Conservation (phyloP, 2,329 filamentous ascomycete species). For the Teratosphaeria gauchensis region DNA sequence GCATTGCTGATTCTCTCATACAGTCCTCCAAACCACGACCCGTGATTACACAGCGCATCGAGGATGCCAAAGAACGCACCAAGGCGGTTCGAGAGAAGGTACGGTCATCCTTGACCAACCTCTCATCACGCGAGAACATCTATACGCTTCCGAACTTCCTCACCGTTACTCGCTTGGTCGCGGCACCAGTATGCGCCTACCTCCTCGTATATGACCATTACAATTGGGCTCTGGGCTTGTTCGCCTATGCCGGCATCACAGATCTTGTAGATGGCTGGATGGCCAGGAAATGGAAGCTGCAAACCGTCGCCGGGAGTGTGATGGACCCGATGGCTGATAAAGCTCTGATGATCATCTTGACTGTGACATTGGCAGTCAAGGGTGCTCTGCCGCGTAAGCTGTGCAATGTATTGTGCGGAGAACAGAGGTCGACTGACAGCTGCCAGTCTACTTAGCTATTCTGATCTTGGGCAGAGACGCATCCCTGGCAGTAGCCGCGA, state of each 20-base stretch:
- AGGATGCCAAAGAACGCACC: slow-evolving; percentile 19
- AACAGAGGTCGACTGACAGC: background rate
- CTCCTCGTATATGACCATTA: slow-evolving; percentile 77
- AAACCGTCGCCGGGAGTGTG: slow-evolving; percentile 89
- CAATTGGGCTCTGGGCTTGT: slow-evolving; percentile 69
- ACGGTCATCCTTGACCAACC: slow-evolving; percentile 20
- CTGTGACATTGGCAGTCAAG: slow-evolving; percentile 73
- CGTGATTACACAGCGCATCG: slow-evolving; percentile 11
- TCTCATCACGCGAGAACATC: slow-evolving; percentile 68
- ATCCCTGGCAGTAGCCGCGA: slow-evolving; percentile 70
- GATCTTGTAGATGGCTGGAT: slow-evolving; percentile 93
- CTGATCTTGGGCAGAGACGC: slow-evolving; percentile 86
- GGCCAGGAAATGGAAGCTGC: slow-evolving; percentile 73
- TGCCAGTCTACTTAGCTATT: slow-evolving; percentile 69
- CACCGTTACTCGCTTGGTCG: slow-evolving; percentile 73
- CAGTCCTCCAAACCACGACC: slow-evolving; percentile 4
- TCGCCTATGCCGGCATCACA: slow-evolving; percentile 83
- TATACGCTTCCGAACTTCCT: slow-evolving; percentile 94
- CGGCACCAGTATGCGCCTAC: slow-evolving; percentile 80
- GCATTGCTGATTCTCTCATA: background rate
- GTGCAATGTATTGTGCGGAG: slow-evolving; percentile 15
- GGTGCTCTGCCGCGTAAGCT: slow-evolving; percentile 65
- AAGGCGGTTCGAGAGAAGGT: slow-evolving; percentile 22
- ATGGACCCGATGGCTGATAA: slow-evolving; percentile 98
- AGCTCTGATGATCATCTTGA: slow-evolving; percentile 84